Conservation (phyloP, 257 asterid genomes). For the Nicotiana obtusifolia region DNA sequence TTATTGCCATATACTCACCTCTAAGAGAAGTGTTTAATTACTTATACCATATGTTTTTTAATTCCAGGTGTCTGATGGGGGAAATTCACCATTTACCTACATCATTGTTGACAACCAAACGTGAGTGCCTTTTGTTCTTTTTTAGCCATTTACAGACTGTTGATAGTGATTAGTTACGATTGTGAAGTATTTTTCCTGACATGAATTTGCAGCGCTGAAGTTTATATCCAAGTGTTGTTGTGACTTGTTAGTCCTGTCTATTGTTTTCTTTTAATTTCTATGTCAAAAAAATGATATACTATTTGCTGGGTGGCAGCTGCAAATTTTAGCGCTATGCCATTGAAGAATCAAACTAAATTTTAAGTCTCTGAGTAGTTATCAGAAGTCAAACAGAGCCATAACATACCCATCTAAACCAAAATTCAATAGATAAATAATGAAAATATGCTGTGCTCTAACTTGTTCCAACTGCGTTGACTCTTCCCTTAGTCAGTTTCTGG, state of each 20-base stretch:
- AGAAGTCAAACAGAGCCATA: neutral
- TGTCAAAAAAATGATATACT: neutral
- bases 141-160: neutral
- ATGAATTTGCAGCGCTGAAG: neutral
- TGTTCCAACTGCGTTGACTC: neutral
- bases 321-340: neutral
- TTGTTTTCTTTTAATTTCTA: neutral
- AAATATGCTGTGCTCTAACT: neutral
- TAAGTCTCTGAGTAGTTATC: neutral
- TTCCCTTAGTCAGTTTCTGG: neutral
- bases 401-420: neutral
- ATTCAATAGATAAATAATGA: neutral
- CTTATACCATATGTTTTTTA: slow-evolving; percentile 16
- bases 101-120: slow-evolving; percentile 84
- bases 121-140: slow-evolving; percentile 44
- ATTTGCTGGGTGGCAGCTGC: neutral
- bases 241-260: neutral
- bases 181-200: neutral
- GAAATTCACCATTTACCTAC: slow-evolving; percentile 95
- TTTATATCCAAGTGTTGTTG: neutral
- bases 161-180: neutral
- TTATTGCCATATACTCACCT: neutral
- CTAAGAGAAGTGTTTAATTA: neutral
- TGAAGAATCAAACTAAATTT: neutral
- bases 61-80: slow-evolving; percentile 78